Base-by-base conservation (phyloP, 1,139 yeast species). In the Blastobotrys petasosporus region DNA sequence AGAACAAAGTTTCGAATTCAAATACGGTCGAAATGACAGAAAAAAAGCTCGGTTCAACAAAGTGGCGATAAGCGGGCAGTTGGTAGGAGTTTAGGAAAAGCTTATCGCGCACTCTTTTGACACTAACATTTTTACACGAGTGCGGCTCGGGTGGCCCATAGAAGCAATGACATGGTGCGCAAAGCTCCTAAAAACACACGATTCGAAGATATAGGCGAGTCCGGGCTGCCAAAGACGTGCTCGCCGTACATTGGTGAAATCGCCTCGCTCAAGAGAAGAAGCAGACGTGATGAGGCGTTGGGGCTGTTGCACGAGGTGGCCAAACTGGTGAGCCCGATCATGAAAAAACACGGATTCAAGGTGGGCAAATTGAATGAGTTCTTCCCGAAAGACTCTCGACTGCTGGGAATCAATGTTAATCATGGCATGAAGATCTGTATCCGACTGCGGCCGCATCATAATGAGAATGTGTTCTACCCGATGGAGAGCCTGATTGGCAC, bases 351-450 rank as follows among this genome's bases (percentile, higher is more conserved):
- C 53, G 75, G 76, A 12, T 77, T 85, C 60, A 77, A 75, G 49
- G 92, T 90, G 2, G 80, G 79, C 1, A 69, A 77, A 0, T 63
- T 92, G 16, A 78, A 85, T 55, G 98, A 92, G 64, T 85, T 92
- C 77, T 84, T 70, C 55, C 97, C 97, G n/a, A 80, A 76, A 53
- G 73, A 77, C 57, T 70, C 75, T 1, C 67, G 74, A 32, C 65
- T 92, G 30, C 67, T 90, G 12, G 97, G 98, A 0, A 65, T 88
- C 50, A 92, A 92, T 64, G 88, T 87, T n/a, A 86, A 87, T 59
- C 67, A 67, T n/a, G 97, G 97, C 1, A 71, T 70, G 51, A 85
- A 84, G 63, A 80, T 92, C 16, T 74, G 84, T 63, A 59, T 92
- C 9, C 65, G 97, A 47, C 68, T 92, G 40, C 68, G 97, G 47